These are phyloP conservation scores for Cavenderia fasciculata DNA, from an alignment of 78 protist genomes.

Conservation along the genomic window DNA sequence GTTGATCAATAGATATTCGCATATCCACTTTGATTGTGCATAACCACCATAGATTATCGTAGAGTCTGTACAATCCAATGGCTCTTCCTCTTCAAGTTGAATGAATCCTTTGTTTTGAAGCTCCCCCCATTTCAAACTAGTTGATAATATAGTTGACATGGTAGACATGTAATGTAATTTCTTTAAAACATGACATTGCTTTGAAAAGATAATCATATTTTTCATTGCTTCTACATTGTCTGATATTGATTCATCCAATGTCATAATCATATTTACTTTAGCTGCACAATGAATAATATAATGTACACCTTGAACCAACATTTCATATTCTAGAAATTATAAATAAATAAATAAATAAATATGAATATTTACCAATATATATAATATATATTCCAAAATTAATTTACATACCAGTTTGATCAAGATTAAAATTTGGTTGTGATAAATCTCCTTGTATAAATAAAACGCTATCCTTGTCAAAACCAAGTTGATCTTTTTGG, in stretches of 20 bases:
- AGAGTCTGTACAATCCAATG: background rate
- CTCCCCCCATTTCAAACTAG: slow-evolving; percentile 4
- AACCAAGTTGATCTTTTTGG: too few relatives aligned
- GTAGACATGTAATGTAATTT: slow-evolving; percentile 43
- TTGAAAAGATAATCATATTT: background rate
- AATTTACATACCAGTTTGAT: background rate
- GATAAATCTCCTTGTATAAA: background rate
- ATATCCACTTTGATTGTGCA: slow-evolving; percentile 61
- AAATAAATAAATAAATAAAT: background rate
- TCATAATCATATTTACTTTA: slow-evolving; percentile 21
- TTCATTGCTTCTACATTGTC: slow-evolving; percentile 18
- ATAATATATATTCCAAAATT: background rate
- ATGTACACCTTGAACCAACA: background rate
- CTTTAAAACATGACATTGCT: background rate
- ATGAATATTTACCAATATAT: slow-evolving; percentile 1
- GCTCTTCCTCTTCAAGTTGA: background rate
- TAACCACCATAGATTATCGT: slow-evolving; percentile 39
- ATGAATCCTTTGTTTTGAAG: background rate
- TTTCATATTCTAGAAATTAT: background rate
- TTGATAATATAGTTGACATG: slow-evolving; percentile 25
- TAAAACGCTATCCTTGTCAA: too few relatives aligned
- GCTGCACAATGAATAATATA: slow-evolving; percentile 47
- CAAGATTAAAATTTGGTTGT: background rate
- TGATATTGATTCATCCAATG: slow-evolving; percentile 15
- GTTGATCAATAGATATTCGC: slow-evolving; percentile 21